phyloP scores from a whole-genome alignment of 371 early-diverging fungal species.

The Haplosporangium sp. region DNA sequence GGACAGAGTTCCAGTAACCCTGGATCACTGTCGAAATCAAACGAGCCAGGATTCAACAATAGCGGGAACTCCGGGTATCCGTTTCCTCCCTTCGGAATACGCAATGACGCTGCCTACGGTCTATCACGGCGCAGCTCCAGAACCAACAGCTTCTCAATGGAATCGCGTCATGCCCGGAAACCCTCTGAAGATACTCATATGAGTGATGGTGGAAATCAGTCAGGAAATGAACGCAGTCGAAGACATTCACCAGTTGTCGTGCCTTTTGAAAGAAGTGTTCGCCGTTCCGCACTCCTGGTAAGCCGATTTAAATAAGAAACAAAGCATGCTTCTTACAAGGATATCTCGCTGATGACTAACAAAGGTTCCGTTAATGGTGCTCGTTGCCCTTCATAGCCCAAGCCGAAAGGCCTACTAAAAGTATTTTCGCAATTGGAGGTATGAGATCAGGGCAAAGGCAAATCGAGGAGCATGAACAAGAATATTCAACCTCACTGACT shows the following conservation, averaged over 20 bases:
- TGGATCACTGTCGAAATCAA: conserved; percentile 8
- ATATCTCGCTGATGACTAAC: not conserved
- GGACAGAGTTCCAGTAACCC: conserved; percentile 11
- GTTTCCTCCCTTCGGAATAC: conserved; percentile 42
- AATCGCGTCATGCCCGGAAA: conserved; percentile 45
- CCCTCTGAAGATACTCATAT: conserved; percentile 48
- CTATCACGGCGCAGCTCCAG: conserved; percentile 47
- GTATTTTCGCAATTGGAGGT: conserved; percentile 53
- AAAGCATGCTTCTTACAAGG: not conserved
- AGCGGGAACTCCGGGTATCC: conserved; percentile 23
- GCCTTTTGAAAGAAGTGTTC: conserved; percentile 49
- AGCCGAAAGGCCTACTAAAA: conserved; percentile 51
- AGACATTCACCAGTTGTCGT: conserved; percentile 46
- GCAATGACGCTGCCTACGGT: conserved; percentile 15
- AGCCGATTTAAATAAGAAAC: not conserved
- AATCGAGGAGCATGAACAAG: not conserved
- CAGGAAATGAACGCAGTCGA: conserved; percentile 50
- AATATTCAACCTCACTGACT: not conserved
- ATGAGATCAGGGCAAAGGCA: not conserved
- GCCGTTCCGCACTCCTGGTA: conserved; percentile 47
- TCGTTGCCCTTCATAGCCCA: conserved; percentile 25
- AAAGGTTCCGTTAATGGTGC: not conserved
- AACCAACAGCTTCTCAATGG: conserved; percentile 54
- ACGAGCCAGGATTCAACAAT: conserved; percentile 13
- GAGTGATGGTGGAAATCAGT: conserved; percentile 54